Conservation (phyloP, 768 basidiomycete species). For the Sutorius australiensis region DNA sequence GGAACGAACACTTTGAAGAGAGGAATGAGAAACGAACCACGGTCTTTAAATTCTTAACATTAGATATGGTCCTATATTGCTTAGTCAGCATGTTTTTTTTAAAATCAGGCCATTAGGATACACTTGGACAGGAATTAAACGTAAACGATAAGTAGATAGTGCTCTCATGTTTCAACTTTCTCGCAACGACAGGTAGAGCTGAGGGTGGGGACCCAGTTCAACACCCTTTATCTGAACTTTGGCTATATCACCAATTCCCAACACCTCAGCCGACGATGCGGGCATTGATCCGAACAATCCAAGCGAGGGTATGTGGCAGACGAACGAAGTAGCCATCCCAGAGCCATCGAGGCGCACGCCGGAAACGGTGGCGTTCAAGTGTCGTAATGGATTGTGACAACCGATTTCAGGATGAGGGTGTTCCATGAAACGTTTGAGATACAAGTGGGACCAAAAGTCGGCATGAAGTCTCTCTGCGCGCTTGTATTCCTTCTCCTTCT, state of each 20-base stretch:
- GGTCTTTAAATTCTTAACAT: conserved; percentile 5
- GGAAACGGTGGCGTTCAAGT: conserved; percentile 25
- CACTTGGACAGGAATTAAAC: background rate
- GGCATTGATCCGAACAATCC: conserved; percentile 20
- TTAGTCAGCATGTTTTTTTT: conserved; percentile 24
- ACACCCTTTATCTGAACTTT: conserved; percentile 27
- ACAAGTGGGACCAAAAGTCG: conserved; percentile 40
- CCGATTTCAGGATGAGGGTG: conserved; percentile 16
- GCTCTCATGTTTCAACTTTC: background rate
- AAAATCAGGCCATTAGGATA: conserved; percentile 17
- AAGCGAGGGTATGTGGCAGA: conserved; percentile 27
- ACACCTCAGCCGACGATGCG: conserved; percentile 1
- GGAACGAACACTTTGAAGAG: conserved; percentile 1
- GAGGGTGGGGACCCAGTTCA: conserved; percentile 29
- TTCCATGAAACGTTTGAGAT: conserved; percentile 37
- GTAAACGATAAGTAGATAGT: background rate
- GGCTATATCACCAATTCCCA: conserved; percentile 27
- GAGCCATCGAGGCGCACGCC: conserved; percentile 16
- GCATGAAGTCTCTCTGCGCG: conserved; percentile 32
- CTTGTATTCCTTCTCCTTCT: conserved; percentile 34
- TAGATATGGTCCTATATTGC: background rate
- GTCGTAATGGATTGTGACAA: conserved; percentile 27
- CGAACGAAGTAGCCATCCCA: conserved; percentile 7
- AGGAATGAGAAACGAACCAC: background rate
- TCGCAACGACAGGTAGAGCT: conserved; percentile 18